Conservation (phyloP, 371 early-diverging fungal genomes). For the Mucor velutinosus region DNA sequence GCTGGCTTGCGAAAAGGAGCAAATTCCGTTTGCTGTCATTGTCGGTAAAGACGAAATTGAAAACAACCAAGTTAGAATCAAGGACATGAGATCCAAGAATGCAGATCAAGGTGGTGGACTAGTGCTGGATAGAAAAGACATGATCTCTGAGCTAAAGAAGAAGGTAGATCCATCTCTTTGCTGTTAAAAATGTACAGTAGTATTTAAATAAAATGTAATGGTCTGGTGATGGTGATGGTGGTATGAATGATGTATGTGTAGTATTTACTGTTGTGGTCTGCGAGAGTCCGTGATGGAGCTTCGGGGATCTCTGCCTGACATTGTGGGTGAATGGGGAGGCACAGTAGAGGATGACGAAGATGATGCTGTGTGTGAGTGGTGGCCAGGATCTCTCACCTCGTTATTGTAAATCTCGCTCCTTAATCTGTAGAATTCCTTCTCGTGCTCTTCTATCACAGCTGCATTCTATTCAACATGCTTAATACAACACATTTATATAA, state of each 20-base stretch:
- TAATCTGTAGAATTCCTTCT: neutral
- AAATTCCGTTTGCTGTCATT: constrained; percentile 89
- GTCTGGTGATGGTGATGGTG: neutral
- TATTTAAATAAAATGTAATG: neutral
- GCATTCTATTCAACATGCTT: neutral
- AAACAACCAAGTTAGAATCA: constrained; percentile 78
- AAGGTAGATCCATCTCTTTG: constrained; percentile 2
- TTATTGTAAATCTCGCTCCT: neutral
- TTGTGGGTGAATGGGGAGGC: neutral
- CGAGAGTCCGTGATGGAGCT: neutral
- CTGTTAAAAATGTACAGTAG: neutral
- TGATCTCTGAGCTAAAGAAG: constrained; percentile 64
- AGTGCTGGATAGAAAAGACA: constrained; percentile 54
- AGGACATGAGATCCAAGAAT: constrained; percentile 78
- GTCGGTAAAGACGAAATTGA: constrained; percentile 84
- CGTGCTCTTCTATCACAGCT: neutral
- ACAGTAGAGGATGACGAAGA: neutral
- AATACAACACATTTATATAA: neutral
- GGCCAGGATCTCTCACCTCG: neutral
- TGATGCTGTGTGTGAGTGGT: neutral
- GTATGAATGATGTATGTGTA: neutral
- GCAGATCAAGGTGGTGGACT: constrained; percentile 61
- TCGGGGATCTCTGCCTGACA: neutral
- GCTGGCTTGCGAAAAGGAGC: constrained; percentile 77
- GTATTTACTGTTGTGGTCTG: neutral